Evolutionary conservation across 805 yeast species (phyloP).

Genomic region (Kodamaea restingae): DNA sequence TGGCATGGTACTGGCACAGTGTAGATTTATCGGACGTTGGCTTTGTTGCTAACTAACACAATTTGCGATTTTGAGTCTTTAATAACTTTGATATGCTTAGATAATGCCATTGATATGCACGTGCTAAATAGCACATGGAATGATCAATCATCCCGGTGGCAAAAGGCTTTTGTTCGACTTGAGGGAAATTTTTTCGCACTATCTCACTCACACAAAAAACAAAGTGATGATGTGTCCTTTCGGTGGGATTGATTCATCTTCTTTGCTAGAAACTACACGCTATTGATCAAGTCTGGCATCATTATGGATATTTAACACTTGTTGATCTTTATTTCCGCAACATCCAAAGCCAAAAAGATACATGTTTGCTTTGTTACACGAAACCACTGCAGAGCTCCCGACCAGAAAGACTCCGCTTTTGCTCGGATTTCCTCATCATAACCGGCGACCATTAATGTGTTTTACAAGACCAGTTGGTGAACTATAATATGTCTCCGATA

Average conservation of each 20-base stretch:
- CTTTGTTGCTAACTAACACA: no score
- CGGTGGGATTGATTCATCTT: neutral
- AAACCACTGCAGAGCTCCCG: no score
- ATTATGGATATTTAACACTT: no score
- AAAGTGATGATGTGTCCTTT: slow-evolving; percentile 9
- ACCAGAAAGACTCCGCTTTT: neutral
- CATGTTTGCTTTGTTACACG: no score
- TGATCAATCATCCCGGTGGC: neutral
- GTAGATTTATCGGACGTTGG: no score
- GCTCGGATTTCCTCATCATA: no score
- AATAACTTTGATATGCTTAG: neutral
- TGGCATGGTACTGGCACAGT: no score
- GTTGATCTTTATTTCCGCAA: no score
- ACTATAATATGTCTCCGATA: no score
- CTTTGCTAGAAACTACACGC: neutral
- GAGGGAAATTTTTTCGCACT: neutral
- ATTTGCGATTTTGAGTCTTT: neutral
- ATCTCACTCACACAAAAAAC: slow-evolving; percentile 5
- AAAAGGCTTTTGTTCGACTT: neutral
- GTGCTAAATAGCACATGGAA: neutral
- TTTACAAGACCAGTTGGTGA: no score
- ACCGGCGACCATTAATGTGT: no score
- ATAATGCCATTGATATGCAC: neutral
- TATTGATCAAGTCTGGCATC: neutral
- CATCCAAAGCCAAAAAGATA: no score